Base-by-base conservation (phyloP, 148 eudicot species). In the Diospyros lotus region DNA sequence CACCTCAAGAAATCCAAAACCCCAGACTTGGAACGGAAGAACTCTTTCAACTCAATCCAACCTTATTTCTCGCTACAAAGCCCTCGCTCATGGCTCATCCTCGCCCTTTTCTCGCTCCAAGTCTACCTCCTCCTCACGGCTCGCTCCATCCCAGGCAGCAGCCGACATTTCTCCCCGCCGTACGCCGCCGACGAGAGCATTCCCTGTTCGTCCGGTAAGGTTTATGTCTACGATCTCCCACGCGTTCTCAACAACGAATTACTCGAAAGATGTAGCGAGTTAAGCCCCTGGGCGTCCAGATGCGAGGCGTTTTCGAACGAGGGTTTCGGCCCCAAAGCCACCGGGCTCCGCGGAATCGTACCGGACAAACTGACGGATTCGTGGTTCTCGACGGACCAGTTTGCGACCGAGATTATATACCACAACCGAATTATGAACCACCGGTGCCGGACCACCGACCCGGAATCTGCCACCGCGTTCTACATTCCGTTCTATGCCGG, bases 401-500 rank as follows among this genome's bases (percentile, higher is more conserved):
- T 93, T 6, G 74, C 92, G 0, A 67, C 81, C 0, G 98, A 93
- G 62, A 77, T 91, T 3, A 75, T 93, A 2, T 86, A 85, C 80
- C 98, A 93, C 39, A 82, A 84, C 18, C 82, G 96, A 4, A 77
- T 91, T 68, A 42, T 86, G 48, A 78, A 82, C 58, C 80, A 91
- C 56, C 77, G 69, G 51, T 93, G 98, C 76, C 69, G 93, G 1
- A 88, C 92, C 0, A 0, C 62, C 2, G 86, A 91, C 50, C 84
- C 98, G 2, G 78, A 78, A 58, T 79, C 84, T 0, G 96, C 98
- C 9, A 66, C 89, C 60, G 94, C 92, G 66, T 91, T 78, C 76
- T 93, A 89, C 89, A 83, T 91, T 17, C 98, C 98, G 1, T 93
- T 86, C 63, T 93, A 93, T 85, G 93, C 87, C 7, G 98, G 96